Percentiles rank a stretch among this genome's conserved stretches.
Evolutionary conservation across 2,329 filamentous ascomycete genomes (phyloP).

Genomic region (Alternaria solani): DNA sequence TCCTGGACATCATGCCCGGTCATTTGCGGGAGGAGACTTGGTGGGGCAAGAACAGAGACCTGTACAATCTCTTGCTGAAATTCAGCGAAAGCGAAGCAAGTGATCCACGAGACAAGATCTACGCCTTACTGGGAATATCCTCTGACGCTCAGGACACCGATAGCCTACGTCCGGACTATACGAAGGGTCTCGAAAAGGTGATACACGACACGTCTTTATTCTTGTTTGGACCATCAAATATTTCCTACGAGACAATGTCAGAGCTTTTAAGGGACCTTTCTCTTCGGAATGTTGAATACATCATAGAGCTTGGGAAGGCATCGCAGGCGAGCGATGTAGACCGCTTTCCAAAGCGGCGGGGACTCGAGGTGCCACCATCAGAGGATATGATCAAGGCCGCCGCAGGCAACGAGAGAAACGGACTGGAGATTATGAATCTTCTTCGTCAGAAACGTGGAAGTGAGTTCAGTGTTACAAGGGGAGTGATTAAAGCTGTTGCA

Average conservation of each 20-base stretch:
- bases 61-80: constrained; percentile 25
- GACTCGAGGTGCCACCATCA: not conserved
- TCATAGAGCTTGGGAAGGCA: not conserved
- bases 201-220: not conserved
- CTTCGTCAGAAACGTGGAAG: not conserved
- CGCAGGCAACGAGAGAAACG: not conserved
- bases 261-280: not conserved
- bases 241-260: not conserved
- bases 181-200: not conserved
- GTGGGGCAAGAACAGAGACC: constrained; percentile 25
- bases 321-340: not conserved
- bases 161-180: not conserved
- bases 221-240: not conserved
- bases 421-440: not conserved
- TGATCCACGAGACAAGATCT: constrained; percentile 30
- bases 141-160: constrained; percentile 15
- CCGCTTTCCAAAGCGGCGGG: not conserved
- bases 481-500: not conserved
- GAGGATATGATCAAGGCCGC: not conserved
- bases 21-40: constrained; percentile 21
- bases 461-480: not conserved
- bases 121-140: constrained; percentile 31
- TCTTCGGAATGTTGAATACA: not conserved
- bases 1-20: constrained; percentile 35
- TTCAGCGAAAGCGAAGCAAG: constrained; percentile 28